A percentile compares a stretch with the other conserved stretches of the same genome.
Conservation (phyloP, 805 yeast species). For the Candida dajiaensis region DNA sequence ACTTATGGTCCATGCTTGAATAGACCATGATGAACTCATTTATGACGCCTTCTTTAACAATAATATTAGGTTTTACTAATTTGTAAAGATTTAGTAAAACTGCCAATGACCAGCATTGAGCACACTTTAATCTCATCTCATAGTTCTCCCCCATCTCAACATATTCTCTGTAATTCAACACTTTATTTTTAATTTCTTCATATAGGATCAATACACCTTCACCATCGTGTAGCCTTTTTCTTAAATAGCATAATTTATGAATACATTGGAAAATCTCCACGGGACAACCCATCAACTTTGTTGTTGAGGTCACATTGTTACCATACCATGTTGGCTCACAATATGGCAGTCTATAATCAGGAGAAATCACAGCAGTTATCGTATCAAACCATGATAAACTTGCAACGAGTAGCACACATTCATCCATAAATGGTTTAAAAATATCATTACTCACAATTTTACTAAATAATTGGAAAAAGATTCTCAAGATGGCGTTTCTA, state of each 20-base stretch:
- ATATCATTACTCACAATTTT: conserved; percentile 42
- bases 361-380: conserved; percentile 47
- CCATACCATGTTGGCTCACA: conserved; percentile 53
- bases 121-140: conserved; percentile 39
- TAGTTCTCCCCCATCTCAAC: conserved; percentile 31
- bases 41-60: conserved; percentile 23
- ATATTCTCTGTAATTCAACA: conserved; percentile 43
- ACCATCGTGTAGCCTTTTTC: conserved; percentile 23
- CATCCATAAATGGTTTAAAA: conserved; percentile 41
- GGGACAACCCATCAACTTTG: conserved; percentile 55
- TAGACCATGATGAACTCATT: conserved; percentile 45
- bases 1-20: conserved; percentile 36
- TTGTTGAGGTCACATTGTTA: conserved; percentile 38
- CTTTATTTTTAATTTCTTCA: conserved; percentile 28
- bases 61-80: conserved; percentile 27
- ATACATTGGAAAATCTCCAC: conserved; percentile 48
- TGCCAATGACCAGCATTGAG: conserved; percentile 51
- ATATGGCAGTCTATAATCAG: conserved; percentile 50
- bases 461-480: conserved; percentile 43
- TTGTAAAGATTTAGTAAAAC: conserved; percentile 28
- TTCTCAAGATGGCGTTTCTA: conserved; percentile 43
- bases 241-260: conserved; percentile 36
- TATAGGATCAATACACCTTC: conserved; percentile 17
- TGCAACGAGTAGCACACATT: conserved; percentile 41
- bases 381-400: conserved; percentile 60